Base-by-base conservation (phyloP, 768 basidiomycete species). In the Auricularia heimuer region DNA sequence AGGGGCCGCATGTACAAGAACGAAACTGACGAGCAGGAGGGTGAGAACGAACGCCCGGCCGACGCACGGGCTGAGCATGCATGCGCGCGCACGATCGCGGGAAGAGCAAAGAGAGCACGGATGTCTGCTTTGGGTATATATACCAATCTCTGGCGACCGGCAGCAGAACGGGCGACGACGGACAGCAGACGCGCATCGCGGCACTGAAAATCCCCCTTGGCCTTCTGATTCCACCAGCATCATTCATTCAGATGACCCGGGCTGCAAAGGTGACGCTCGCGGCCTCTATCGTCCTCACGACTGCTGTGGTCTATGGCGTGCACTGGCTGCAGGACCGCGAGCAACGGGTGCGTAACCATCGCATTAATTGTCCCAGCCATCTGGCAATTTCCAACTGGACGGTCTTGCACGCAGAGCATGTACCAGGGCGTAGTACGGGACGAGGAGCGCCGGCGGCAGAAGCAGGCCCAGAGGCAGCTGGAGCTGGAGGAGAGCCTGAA, bases 371-470 rank as follows among this genome's bases (percentile, higher is more conserved):
- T 58, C 33, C 63, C 12, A 21, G 24, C 14, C 29, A 7, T 29
- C 34, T 42, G 63, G 29, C n/a, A 33, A 34, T 54, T 44, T 24
- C 44, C 45, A 54, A 39, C 62, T 66, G 64, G 21, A 45, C 35
- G 29, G 63, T 61, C 33, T 24, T 67, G 67, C 68, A 21, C 29
- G 44, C 66, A 98, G 94, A 86, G 78, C 35, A 97, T 97, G 94
- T 96, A 90, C 72, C 80, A 88, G 72, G 94, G 94, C 33, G 95
- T 97, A 2, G 71, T 96, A 58, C 84, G 86, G 62, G 94, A 97
- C 72, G 95, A 98, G 71, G 90, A 86, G 70, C 86, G 93, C 33
- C 79, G 89, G 66, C 79, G 75, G 70, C 83, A 86, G 71, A 94
- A 93, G 76, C 83, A 83, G 82, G 80, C 69, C 61, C 82, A 85